These are phyloP conservation scores for Amaranthus palmeri DNA, from an alignment of 148 eudicot genomes.

Conservation along the genomic window DNA sequence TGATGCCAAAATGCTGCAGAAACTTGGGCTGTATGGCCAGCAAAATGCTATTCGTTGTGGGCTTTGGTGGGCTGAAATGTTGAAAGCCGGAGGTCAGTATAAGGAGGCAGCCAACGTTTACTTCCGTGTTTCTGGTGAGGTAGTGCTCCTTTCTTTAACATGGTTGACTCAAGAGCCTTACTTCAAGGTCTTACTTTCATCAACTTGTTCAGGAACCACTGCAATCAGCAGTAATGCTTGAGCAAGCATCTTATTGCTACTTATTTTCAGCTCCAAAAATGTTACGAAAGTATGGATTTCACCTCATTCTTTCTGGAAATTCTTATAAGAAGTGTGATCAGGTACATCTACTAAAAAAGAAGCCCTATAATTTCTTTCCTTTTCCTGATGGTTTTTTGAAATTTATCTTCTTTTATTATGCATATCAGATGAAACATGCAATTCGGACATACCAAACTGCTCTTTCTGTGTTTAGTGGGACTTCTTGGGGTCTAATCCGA, in stretches of 20 bases:
- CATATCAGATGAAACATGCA: slow-evolving; percentile 75
- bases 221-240: slow-evolving; percentile 89
- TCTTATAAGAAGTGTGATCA: slow-evolving; percentile 83
- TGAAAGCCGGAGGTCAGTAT: slow-evolving; percentile 69
- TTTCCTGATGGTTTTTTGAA: slow-evolving; percentile 7
- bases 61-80: slow-evolving; percentile 98
- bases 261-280: slow-evolving; percentile 72
- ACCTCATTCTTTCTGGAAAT: slow-evolving; percentile 93
- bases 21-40: slow-evolving; percentile 62
- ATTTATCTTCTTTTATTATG: slow-evolving; percentile 16
- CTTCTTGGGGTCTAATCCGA: slow-evolving; percentile 77
- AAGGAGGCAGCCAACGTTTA: slow-evolving; percentile 95
- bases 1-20: slow-evolving; percentile 37
- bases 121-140: slow-evolving; percentile 98
- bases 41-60: slow-evolving; percentile 88
- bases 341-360: slow-evolving; percentile 40
- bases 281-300: slow-evolving; percentile 96
- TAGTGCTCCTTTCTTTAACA: slow-evolving; percentile 40
- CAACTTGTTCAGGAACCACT: slow-evolving; percentile 64
- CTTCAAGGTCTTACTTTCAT: slow-evolving; percentile 25
- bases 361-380: not conserved
- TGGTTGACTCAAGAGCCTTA: slow-evolving; percentile 8
- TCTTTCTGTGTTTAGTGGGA: slow-evolving; percentile 77
- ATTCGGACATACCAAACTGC: slow-evolving; percentile 86
- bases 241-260: slow-evolving; percentile 98